phyloP scores from a whole-genome alignment of 176 grass and related monocot species.

The Olyra latifolia region DNA sequence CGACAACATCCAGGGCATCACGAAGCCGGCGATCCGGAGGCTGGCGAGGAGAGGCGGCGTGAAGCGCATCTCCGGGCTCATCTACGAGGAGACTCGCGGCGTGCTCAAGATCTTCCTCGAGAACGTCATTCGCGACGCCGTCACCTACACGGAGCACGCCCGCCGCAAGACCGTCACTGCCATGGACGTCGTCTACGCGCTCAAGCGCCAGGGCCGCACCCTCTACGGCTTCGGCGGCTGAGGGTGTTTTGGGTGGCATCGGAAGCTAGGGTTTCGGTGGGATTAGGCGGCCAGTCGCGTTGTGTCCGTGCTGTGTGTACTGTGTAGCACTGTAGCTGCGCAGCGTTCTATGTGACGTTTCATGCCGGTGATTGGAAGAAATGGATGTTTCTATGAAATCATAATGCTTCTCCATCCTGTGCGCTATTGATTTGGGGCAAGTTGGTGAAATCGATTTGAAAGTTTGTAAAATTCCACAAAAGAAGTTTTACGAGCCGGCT shows the following conservation, averaged over 20 bases:
- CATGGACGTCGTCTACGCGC: slow-evolving; percentile 78
- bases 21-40: slow-evolving; percentile 60
- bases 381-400: not conserved
- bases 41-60: slow-evolving; percentile 56
- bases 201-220: slow-evolving; percentile 75
- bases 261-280: not conserved
- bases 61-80: slow-evolving; percentile 66
- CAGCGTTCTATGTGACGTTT: not conserved
- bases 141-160: slow-evolving; percentile 73
- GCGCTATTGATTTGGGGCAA: not conserved
- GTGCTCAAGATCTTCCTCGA: slow-evolving; percentile 87
- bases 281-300: not conserved
- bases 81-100: slow-evolving; percentile 73
- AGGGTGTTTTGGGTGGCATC: not conserved
- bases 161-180: slow-evolving; percentile 79
- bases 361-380: not conserved
- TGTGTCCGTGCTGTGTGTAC: not conserved
- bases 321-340: not conserved
- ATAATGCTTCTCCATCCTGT: not conserved
- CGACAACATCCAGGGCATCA: slow-evolving; percentile 80
- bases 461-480: not conserved
- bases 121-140: slow-evolving; percentile 78
- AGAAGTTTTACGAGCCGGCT: too few relatives aligned
- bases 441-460: not conserved
- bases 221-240: slow-evolving; percentile 67